phyloP scores from a whole-genome alignment of 345 rosid genomes.

The Dovyalis caffra region DNA sequence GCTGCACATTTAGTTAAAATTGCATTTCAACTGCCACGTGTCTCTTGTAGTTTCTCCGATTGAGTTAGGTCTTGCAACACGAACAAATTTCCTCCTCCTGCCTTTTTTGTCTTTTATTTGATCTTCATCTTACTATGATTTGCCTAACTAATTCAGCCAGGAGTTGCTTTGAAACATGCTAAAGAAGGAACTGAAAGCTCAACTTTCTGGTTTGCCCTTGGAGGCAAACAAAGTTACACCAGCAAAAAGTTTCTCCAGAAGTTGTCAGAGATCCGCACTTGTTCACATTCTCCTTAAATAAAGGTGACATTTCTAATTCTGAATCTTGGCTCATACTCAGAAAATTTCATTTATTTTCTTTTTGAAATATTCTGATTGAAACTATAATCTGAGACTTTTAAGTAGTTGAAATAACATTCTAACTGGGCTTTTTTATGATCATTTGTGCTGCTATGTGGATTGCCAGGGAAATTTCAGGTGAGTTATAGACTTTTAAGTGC shows the following conservation, averaged over 20 bases:
- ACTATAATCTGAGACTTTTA: slow-evolving; percentile 3
- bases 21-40: neutral
- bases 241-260: slow-evolving; percentile 64
- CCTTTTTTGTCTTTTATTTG: slow-evolving; percentile 16
- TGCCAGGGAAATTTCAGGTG: slow-evolving; percentile 92
- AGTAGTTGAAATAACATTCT: slow-evolving; percentile 30
- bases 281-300: slow-evolving; percentile 63
- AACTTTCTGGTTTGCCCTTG: slow-evolving; percentile 93
- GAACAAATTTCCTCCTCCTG: slow-evolving; percentile 8
- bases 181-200: slow-evolving; percentile 99
- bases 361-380: neutral
- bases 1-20: neutral
- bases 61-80: neutral
- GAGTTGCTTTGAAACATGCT: slow-evolving; percentile 75
- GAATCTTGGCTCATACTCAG: slow-evolving; percentile 3
- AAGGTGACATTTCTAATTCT: slow-evolving; percentile 46
- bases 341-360: slow-evolving; percentile 3
- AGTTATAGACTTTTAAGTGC: slow-evolving; percentile 32
- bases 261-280: slow-evolving; percentile 81
- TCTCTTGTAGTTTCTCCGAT: neutral
- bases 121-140: slow-evolving; percentile 20
- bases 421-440: slow-evolving; percentile 35
- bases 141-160: slow-evolving; percentile 63
- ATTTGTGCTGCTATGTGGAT: slow-evolving; percentile 24
- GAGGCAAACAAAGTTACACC: slow-evolving; percentile 90